Evolutionary conservation across 2,329 filamentous ascomycete species (phyloP), one percentile per base, ranked within the genome.

Genomic region (Cercospora janseana): DNA sequence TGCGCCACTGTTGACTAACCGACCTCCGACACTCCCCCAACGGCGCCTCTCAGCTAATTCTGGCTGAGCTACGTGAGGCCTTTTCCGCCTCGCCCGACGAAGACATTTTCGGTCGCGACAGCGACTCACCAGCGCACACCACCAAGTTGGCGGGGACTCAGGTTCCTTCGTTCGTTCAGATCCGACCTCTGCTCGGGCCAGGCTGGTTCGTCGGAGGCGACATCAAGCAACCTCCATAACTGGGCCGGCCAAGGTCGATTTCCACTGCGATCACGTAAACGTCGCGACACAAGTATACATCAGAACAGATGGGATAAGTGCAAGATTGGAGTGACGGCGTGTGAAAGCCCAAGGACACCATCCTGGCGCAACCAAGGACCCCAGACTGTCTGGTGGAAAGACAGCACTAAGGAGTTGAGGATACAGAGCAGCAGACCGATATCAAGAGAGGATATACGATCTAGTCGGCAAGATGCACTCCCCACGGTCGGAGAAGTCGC

Each of bases 131-230:
- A 32, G 46, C 57, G 63, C 69, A 79, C 73, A 82, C 81, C 82
- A 86, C 82, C 89, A 94, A 94, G 83, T 94, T 94, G 89, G 89
- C 88, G 88, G 87, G 86, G 80, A 77, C 83, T 82, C 81, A 79
- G 74, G 78, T 79, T 74, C 72, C 79, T 73, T 75, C 80, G 75
- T 81, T 87, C 72, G 85, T 83, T 72, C 85, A 86, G 76, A 79
- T 86, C 70, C 86, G 86, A 79, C 91, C 89, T 82, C 88, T 95
- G 77, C 85, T 92, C 72, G 89, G 89, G 79, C 92, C 90, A 75
- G 84, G 85, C 79, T 88, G 90, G 90, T 90, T 94, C 83, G 92
- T 92, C 74, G 91, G 92, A 86, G 88, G 90, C 78, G 88, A 93
- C 79, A 61, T 67, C 58, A 93, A 90, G 79, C 92, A 95, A 77